Evolutionary conservation across 2,329 filamentous ascomycete species (phyloP).

Genomic region (Aspergillus sp.): DNA sequence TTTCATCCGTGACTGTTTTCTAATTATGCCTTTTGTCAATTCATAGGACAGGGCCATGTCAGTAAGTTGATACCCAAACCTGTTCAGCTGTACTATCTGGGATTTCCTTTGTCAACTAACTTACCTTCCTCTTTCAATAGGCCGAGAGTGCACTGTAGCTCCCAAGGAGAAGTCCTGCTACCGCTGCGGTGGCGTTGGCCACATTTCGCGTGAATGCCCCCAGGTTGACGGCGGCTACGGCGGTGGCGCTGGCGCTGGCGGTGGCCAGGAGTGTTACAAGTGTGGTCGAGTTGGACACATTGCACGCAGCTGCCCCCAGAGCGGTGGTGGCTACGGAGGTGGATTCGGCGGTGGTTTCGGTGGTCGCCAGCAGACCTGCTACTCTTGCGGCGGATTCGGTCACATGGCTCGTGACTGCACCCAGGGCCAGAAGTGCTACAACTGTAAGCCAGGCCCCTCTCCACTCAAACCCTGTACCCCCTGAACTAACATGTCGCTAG

Average conservation of each 20-base stretch:
- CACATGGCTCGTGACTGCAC: slow-evolving; percentile 98
- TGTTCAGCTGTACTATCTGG: slow-evolving; percentile 1
- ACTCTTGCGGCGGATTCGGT: slow-evolving; percentile 93
- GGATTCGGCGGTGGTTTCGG: slow-evolving; percentile 43
- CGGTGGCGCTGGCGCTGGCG: slow-evolving; percentile 32
- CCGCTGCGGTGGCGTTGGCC: slow-evolving; percentile 64
- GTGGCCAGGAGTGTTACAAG: slow-evolving; percentile 84
- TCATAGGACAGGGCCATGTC: slow-evolving; percentile 61
- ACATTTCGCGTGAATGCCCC: slow-evolving; percentile 76
- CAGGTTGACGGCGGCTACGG: slow-evolving; percentile 39
- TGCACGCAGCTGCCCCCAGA: slow-evolving; percentile 57
- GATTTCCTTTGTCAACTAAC: background rate
- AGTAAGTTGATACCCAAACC: slow-evolving; percentile 46
- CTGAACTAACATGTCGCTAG: slow-evolving; percentile 27
- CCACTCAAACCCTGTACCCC: background rate
- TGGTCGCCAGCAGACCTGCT: slow-evolving; percentile 74
- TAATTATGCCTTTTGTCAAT: background rate
- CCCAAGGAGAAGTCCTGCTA: slow-evolving; percentile 74
- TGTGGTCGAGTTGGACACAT: slow-evolving; percentile 96
- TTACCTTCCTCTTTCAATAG: slow-evolving; percentile 34
- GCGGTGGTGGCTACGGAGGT: slow-evolving; percentile 43
- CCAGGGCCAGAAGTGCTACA: slow-evolving; percentile 99
- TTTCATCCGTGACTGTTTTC: slow-evolving; percentile 1
- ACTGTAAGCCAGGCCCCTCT: slow-evolving; percentile 55
- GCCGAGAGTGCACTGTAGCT: slow-evolving; percentile 83